These are phyloP conservation scores for Leucocoprinus birnbaumii DNA, from an alignment of 768 basidiomycete genomes.

Conservation along the genomic window DNA sequence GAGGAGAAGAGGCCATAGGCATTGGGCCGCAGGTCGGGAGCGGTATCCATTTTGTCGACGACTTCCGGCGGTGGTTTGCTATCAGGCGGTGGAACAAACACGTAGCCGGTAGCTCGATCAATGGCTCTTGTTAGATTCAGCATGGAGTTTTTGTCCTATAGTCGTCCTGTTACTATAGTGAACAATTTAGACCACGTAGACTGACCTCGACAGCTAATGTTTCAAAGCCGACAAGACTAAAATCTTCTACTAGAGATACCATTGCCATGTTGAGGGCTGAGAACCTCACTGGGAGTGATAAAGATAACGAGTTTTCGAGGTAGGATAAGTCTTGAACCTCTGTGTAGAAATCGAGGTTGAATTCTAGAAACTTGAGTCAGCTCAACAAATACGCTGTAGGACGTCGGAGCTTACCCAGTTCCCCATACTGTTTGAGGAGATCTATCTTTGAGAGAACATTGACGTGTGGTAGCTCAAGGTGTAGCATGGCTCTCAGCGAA, in stretches of 20 bases:
- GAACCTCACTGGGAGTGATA: constrained; percentile 62
- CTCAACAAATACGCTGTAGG: constrained; percentile 7
- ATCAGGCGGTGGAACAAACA: constrained; percentile 64
- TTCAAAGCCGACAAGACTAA: constrained; percentile 90
- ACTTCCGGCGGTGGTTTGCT: constrained; percentile 32
- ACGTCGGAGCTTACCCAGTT: constrained; percentile 62
- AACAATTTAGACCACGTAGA: not conserved
- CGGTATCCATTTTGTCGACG: constrained; percentile 28
- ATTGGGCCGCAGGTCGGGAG: constrained; percentile 55
- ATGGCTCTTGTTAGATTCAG: constrained; percentile 78
- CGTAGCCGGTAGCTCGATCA: constrained; percentile 90
- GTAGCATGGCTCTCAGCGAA: constrained; percentile 95
- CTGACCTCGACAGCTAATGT: constrained; percentile 91
- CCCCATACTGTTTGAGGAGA: constrained; percentile 85
- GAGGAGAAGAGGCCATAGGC: constrained; percentile 64
- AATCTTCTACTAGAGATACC: constrained; percentile 93
- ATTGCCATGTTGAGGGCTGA: constrained; percentile 84
- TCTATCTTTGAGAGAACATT: constrained; percentile 98
- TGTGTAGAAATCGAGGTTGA: constrained; percentile 97
- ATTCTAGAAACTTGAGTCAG: constrained; percentile 50
- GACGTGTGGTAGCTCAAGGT: constrained; percentile 95
- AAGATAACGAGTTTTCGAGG: constrained; percentile 70
- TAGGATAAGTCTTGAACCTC: constrained; percentile 96
- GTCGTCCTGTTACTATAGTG: not conserved
- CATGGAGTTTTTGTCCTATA: constrained; percentile 93